Percentiles rank a stretch among this genome's conserved stretches.
Conservation (phyloP, 257 asterid genomes). For the Nicotiana paniculata region DNA sequence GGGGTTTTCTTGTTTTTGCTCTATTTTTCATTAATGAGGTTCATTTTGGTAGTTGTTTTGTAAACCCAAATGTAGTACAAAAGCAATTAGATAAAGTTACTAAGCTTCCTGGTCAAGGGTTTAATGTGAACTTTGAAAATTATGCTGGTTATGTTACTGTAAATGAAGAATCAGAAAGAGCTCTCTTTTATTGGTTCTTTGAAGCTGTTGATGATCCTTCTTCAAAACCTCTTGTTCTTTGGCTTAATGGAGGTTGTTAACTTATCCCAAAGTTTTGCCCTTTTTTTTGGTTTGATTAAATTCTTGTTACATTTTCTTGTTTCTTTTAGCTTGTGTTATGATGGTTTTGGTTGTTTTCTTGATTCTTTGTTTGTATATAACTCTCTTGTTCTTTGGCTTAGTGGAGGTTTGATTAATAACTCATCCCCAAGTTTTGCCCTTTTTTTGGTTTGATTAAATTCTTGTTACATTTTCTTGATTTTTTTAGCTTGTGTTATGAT, state of each 20-base stretch:
- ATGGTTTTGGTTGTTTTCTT: background rate
- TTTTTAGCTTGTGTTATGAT: background rate
- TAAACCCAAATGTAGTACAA: slow-evolving; percentile 25
- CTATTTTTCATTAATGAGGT: slow-evolving; percentile 14
- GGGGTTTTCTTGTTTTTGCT: slow-evolving; percentile 36
- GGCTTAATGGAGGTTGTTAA: slow-evolving; percentile 91
- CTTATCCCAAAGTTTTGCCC: too few species aligned
- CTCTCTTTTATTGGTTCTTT: slow-evolving; percentile 87
- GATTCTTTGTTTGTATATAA: too few species aligned
- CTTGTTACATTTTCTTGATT: background rate
- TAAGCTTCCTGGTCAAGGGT: slow-evolving; percentile 71
- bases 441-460: background rate
- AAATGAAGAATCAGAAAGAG: slow-evolving; percentile 59
- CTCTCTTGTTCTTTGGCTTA: slow-evolving; percentile 80
- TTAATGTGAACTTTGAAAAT: slow-evolving; percentile 66
- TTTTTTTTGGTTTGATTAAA: background rate
- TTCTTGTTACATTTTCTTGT: background rate
- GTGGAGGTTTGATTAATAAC: slow-evolving; percentile 43
- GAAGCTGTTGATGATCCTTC: slow-evolving; percentile 84
- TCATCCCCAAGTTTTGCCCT: too few species aligned
- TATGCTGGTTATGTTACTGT: slow-evolving; percentile 76
- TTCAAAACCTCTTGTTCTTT: slow-evolving; percentile 84
- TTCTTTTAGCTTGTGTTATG: background rate
- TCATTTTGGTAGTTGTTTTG: slow-evolving; percentile 21
- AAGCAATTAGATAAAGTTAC: slow-evolving; percentile 54